Conservation (phyloP, 2,329 filamentous ascomycete genomes). For the Colletotrichum sp. region DNA sequence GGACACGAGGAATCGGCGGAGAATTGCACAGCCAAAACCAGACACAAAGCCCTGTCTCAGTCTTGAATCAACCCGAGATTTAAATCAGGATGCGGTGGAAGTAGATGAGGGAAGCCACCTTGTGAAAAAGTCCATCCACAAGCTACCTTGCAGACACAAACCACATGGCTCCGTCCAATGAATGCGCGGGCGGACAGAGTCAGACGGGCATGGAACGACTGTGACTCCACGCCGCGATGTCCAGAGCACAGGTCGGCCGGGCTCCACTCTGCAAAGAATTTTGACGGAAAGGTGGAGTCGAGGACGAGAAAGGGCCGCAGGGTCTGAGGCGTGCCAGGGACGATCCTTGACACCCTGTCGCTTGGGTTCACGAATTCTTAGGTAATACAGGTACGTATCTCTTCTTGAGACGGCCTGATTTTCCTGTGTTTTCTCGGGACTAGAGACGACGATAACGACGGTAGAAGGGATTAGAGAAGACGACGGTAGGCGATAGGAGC, state of each 20-base stretch:
- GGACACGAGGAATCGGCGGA: constrained; percentile 3
- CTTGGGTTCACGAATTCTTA: background rate
- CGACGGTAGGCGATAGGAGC: background rate
- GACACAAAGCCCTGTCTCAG: constrained; percentile 11
- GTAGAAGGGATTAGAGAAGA: background rate
- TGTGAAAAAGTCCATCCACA: background rate
- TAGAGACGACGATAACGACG: background rate
- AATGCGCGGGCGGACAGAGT: background rate
- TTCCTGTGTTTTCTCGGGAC: background rate
- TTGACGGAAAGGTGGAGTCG: constrained; percentile 18
- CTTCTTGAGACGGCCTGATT: background rate
- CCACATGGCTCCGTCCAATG: constrained; percentile 3
- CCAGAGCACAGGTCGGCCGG: background rate
- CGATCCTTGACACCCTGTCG: background rate
- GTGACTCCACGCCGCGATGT: constrained; percentile 16
- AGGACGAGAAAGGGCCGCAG: background rate
- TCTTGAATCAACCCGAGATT: background rate
- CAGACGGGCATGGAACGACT: background rate
- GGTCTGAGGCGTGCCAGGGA: background rate
- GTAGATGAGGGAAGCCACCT: background rate
- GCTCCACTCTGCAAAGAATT: constrained; percentile 22
- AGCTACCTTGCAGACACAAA: background rate
- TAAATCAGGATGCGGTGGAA: background rate
- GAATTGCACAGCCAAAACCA: background rate
- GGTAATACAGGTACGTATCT: background rate